Base-by-base conservation (phyloP, 192 early-diverging fungal species). In the Coemansia sp. region DNA sequence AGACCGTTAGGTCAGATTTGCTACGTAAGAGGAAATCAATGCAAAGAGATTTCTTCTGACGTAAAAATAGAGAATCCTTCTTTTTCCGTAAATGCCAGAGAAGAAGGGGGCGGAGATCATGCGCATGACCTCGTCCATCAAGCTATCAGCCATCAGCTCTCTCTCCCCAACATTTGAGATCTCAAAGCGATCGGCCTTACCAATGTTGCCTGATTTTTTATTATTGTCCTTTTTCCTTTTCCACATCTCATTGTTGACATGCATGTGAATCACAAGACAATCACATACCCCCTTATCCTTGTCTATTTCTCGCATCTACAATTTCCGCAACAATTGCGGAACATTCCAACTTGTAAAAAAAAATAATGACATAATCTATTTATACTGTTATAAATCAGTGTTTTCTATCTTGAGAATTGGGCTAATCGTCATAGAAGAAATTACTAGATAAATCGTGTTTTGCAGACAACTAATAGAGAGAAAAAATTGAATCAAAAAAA, bases 51-150 rank as follows among this genome's bases (percentile, higher is more conserved):
- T 42, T 16, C 43, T 47, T 26, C 26, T 26, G 26, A 52, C 17
- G 33, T 37, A 65, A 68, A 68, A 68, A 60, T 55, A 61, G 55
- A 59, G 30, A 17, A 37, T n/a, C 28, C 52, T 57, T 23, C 52
- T 57, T 23, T 50, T 21, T 52, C 50, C 50, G 50, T 52, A 52
- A 52, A 30, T 9, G 8, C 28, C 50, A 37, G 26, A 8, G 37
- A 11, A 57, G 64, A 55, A 8, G 35, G 6, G 11, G 35, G 6
- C 10, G 30, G 19, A 66, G 52, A 66, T 66, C 52, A 55, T 33
- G 23, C 28, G 23, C 52, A 55, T 55, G 55, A 32, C 55, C 55
- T 16, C 5, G 42, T 26, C 42, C 42, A 43, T 43, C 42, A 43
- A 43, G 13, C 13, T 43, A 43, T 43, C 42, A 43, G 42, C 42